These are phyloP conservation scores for Chlamydomonas eustigma DNA, from an alignment of 139 green algal genomes.

Conservation along the genomic window DNA sequence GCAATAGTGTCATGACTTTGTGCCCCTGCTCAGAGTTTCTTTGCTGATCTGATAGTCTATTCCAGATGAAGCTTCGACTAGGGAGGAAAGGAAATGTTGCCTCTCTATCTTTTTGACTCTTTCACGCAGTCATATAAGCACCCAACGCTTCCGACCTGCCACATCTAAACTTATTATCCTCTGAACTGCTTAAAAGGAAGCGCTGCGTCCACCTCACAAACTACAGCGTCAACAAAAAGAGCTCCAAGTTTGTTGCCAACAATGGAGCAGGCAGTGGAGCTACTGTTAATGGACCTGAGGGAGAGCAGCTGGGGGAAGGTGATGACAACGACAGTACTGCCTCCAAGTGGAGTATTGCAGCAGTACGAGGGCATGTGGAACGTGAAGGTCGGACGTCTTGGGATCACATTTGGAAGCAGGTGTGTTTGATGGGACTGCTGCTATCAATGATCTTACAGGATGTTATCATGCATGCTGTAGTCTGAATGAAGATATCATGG, in stretches of 20 bases:
- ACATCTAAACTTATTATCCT: neutral
- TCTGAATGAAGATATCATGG: no score
- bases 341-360: neutral
- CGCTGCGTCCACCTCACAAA: constrained; percentile 71
- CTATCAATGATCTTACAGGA: no score
- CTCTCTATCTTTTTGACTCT: no score
- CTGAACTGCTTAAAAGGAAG: constrained; percentile 21
- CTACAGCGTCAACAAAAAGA: constrained; percentile 67
- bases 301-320: constrained; percentile 1
- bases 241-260: constrained; percentile 18
- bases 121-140: no score
- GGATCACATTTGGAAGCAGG: neutral
- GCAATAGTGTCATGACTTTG: no score
- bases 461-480: no score
- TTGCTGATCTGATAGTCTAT: no score
- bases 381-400: neutral
- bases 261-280: neutral
- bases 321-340: constrained; percentile 17
- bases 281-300: constrained; percentile 12
- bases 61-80: no score
- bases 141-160: no score
- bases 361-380: neutral
- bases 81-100: no score
- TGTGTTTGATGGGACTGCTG: no score
- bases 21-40: no score